Evolutionary conservation across 805 yeast genomes (phyloP).

Genomic region (Limtongia smithiae): DNA sequence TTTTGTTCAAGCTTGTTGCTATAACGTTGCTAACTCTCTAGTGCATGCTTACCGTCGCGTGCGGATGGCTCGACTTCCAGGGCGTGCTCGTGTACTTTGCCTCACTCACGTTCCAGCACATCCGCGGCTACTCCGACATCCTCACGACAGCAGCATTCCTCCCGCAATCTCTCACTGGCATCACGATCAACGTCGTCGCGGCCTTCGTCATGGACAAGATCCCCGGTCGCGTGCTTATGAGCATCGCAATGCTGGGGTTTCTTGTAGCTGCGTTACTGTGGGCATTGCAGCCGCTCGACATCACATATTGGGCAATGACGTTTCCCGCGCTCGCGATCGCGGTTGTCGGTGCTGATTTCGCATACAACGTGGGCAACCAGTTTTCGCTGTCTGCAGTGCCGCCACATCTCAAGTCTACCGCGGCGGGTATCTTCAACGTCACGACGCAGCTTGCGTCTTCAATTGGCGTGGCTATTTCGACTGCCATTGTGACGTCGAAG

Average conservation of each 20-base stretch:
- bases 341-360: constrained; percentile 50
- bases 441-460: constrained; percentile 42
- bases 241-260: constrained; percentile 41
- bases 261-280: constrained; percentile 42
- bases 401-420: constrained; percentile 42
- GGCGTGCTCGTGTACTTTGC: constrained; percentile 44
- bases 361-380: constrained; percentile 47
- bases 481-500: constrained; percentile 41
- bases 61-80: constrained; percentile 44
- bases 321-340: constrained; percentile 44
- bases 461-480: constrained; percentile 44
- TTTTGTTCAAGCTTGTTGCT: background rate
- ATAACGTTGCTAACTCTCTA: background rate
- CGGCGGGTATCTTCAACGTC: constrained; percentile 50
- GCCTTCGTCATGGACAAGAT: constrained; percentile 47
- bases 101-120: constrained; percentile 44
- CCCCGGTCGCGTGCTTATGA: constrained; percentile 43
- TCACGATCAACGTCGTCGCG: constrained; percentile 45
- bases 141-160: constrained; percentile 46
- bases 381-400: constrained; percentile 44
- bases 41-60: constrained; percentile 39
- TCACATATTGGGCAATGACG: constrained; percentile 47
- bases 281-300: constrained; percentile 41
- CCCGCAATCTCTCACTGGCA: constrained; percentile 46
- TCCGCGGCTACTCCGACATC: constrained; percentile 41